Evolutionary conservation across 1,284 basidiomycete species (phyloP).

Genomic region (Cryptococcus wingfieldii): DNA sequence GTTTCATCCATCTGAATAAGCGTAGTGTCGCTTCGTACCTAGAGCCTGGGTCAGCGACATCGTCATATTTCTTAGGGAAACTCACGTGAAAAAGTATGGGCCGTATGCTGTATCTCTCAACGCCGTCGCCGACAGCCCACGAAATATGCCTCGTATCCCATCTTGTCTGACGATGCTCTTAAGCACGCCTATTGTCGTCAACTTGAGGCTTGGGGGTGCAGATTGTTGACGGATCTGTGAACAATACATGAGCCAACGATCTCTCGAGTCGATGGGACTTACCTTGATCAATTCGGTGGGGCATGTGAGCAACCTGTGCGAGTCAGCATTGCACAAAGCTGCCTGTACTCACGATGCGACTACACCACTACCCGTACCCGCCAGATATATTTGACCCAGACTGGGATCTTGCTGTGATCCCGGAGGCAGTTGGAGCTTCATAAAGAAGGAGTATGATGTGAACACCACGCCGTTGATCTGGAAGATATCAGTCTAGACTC

Average conservation of each 20-base stretch:
- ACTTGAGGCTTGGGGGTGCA: constrained; percentile 46
- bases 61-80: constrained; percentile 1
- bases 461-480: constrained; percentile 50
- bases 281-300: constrained; percentile 76
- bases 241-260: not conserved
- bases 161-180: constrained; percentile 55
- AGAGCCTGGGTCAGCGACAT: not conserved
- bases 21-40: constrained; percentile 71
- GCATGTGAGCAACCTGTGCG: constrained; percentile 64
- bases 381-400: constrained; percentile 61
- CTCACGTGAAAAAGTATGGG: constrained; percentile 72
- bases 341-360: constrained; percentile 63
- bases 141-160: constrained; percentile 67
- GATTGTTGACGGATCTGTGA: constrained; percentile 64
- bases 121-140: constrained; percentile 67
- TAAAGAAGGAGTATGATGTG: constrained; percentile 47
- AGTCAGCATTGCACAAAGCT: constrained; percentile 1
- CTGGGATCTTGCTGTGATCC: constrained; percentile 29
- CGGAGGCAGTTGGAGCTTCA: constrained; percentile 32
- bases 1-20: constrained; percentile 50
- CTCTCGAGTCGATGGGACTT: not conserved
- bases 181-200: constrained; percentile 55
- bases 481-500: not conserved
- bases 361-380: constrained; percentile 71
- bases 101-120: constrained; percentile 74